phyloP scores from a whole-genome alignment of 108 stramenopile species.

The Cyclotella sp. region DNA sequence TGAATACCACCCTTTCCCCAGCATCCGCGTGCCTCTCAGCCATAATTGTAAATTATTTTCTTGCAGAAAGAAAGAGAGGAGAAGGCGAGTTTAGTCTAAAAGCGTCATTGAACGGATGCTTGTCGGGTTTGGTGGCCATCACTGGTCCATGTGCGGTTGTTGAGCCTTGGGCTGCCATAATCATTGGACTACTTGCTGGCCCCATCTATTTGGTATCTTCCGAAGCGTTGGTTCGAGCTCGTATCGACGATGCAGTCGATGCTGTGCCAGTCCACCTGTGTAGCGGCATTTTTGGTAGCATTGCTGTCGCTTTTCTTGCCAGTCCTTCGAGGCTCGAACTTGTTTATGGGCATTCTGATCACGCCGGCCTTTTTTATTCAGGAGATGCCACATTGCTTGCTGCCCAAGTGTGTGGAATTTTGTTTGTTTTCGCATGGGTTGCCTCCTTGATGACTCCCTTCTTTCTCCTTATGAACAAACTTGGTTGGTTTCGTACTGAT shows the following conservation, averaged over 20 bases:
- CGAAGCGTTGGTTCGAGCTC: conserved; percentile 55
- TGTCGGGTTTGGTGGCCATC: conserved; percentile 78
- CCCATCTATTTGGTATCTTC: conserved; percentile 70
- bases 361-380: conserved; percentile 75
- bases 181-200: conserved; percentile 85
- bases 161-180: conserved; percentile 80
- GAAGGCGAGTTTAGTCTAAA: conserved; percentile 64
- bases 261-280: conserved; percentile 91
- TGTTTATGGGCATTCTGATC: conserved; percentile 44
- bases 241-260: conserved; percentile 94
- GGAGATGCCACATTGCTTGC: conserved; percentile 64
- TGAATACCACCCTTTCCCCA: conserved; percentile 83
- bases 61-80: conserved; percentile 58
- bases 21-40: conserved; percentile 65
- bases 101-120: conserved; percentile 73
- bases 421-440: conserved; percentile 82
- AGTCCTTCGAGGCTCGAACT: conserved; percentile 39
- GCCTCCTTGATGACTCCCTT: conserved; percentile 61
- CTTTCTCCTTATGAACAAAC: conserved; percentile 67
- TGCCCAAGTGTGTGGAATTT: conserved; percentile 67
- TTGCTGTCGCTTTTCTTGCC: conserved; percentile 80
- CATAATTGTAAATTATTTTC: conserved; percentile 54
- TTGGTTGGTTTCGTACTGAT: conserved; percentile 66
- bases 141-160: conserved; percentile 76
- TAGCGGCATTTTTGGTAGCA: conserved; percentile 78